Evolutionary conservation across 352 stramenopile genomes (phyloP).

Genomic region (Thalassiosira exigua): DNA sequence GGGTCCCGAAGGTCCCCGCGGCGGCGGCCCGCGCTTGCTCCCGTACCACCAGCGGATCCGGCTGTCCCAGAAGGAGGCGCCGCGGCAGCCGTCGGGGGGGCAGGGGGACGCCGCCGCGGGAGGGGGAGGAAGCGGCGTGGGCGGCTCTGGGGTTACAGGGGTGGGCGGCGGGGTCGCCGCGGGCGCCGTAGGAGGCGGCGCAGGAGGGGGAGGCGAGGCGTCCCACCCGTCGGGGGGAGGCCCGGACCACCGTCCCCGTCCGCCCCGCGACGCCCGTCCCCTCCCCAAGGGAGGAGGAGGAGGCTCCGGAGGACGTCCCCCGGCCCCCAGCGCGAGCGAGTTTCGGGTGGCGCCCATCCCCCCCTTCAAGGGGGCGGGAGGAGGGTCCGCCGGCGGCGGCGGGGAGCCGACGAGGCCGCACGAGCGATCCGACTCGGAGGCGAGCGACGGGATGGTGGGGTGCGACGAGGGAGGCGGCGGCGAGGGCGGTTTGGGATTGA

Average conservation of each 20-base stretch:
- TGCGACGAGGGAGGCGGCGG: background rate
- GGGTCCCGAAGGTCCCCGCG: background rate
- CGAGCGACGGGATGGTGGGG: background rate
- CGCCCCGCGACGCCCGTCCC: too few species aligned
- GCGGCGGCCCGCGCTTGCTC: conserved; percentile 7
- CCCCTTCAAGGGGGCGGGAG: conserved; percentile 16
- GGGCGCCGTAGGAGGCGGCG: background rate
- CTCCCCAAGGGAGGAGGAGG: too few species aligned
- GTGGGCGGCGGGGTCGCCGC: background rate
- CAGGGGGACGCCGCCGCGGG: background rate
- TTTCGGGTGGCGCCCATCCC: conserved; percentile 40
- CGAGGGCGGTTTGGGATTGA: background rate
- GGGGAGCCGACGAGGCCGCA: background rate
- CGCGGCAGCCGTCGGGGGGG: background rate
- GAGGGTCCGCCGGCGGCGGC: background rate
- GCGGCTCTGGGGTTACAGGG: background rate
- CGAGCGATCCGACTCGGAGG: background rate
- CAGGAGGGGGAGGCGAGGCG: too few species aligned
- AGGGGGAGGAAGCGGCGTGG: background rate
- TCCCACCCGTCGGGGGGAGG: too few species aligned
- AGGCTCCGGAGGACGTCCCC: background rate
- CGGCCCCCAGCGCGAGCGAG: background rate
- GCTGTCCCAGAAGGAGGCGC: conserved; percentile 3
- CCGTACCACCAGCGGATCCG: conserved; percentile 47
- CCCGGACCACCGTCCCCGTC: too few species aligned